Conservation (phyloP, 2,329 filamentous ascomycete genomes). For the Calonectria naviculata region DNA sequence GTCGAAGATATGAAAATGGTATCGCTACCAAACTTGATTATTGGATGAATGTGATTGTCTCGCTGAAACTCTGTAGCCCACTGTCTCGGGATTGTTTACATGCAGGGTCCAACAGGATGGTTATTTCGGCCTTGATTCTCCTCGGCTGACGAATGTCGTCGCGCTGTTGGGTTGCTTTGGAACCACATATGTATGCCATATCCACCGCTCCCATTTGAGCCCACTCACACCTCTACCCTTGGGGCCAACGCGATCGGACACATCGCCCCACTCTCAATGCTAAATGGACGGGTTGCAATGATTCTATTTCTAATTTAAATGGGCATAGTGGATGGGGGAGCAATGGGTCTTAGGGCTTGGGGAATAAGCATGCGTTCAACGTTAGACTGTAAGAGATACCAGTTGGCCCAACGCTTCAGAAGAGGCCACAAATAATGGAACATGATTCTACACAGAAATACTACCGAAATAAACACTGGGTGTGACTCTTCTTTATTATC, state of each 20-base stretch:
- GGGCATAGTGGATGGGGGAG: neutral
- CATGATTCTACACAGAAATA: neutral
- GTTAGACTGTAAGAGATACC: neutral
- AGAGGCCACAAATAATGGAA: neutral
- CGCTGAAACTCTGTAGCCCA: neutral
- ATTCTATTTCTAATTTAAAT: neutral
- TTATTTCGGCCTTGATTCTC: neutral
- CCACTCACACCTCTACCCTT: neutral
- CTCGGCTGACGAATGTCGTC: neutral
- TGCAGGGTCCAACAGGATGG: neutral
- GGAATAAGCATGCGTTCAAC: neutral
- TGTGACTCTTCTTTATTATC: too few species aligned
- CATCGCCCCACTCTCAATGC: neutral
- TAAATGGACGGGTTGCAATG: neutral
- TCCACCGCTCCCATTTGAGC: neutral
- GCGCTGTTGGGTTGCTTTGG: neutral
- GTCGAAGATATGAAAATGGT: slow-evolving; percentile 32
- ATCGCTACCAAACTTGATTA: slow-evolving; percentile 23
- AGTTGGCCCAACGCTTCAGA: neutral
- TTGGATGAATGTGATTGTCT: neutral
- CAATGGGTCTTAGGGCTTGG: neutral
- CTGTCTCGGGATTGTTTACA: neutral
- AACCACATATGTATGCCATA: neutral
- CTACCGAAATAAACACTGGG: neutral
- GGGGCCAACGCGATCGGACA: neutral